Conservation (phyloP, 176 grass and related monocot species). For the Tillandsia leiboldiana region DNA sequence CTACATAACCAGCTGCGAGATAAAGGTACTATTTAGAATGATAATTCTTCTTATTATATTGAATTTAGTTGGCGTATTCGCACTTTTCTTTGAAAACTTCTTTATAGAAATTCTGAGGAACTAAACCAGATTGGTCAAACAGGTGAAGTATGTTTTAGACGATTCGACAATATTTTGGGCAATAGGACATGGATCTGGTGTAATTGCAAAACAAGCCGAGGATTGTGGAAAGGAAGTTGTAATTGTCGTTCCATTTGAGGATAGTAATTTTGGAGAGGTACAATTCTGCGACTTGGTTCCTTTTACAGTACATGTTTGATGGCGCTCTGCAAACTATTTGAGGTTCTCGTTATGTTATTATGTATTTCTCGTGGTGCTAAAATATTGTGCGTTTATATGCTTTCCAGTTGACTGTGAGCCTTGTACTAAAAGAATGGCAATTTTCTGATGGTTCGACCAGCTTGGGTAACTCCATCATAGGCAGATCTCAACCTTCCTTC, state of each 20-base stretch:
- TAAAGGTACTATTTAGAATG: constrained; percentile 50
- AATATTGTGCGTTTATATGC: constrained; percentile 8
- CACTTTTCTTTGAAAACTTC: constrained; percentile 2
- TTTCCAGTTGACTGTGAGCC: constrained; percentile 62
- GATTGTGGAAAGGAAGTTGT: constrained; percentile 74
- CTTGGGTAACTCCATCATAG: constrained; percentile 33
- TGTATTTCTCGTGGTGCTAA: constrained; percentile 11
- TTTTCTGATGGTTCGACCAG: constrained; percentile 85
- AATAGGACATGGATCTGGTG: constrained; percentile 63
- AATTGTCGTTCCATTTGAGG: constrained; percentile 89
- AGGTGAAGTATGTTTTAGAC: constrained; percentile 90
- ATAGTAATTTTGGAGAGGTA: constrained; percentile 61
- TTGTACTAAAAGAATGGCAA: constrained; percentile 93
- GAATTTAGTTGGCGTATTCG: background rate
- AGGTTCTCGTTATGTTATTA: constrained; percentile 5
- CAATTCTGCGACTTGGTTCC: constrained; percentile 8
- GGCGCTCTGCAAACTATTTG: background rate
- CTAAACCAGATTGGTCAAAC: constrained; percentile 25
- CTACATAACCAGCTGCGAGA: constrained; percentile 74
- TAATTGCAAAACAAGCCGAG: constrained; percentile 65
- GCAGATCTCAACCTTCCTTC: constrained; percentile 24
- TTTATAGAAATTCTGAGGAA: constrained; percentile 9
- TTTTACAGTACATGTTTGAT: constrained; percentile 15
- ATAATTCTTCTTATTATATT: background rate
- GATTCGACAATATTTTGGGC: constrained; percentile 94